Evolutionary conservation across 164 flowering plant species (phyloP).

Genomic region (Pachysandra terminalis): DNA sequence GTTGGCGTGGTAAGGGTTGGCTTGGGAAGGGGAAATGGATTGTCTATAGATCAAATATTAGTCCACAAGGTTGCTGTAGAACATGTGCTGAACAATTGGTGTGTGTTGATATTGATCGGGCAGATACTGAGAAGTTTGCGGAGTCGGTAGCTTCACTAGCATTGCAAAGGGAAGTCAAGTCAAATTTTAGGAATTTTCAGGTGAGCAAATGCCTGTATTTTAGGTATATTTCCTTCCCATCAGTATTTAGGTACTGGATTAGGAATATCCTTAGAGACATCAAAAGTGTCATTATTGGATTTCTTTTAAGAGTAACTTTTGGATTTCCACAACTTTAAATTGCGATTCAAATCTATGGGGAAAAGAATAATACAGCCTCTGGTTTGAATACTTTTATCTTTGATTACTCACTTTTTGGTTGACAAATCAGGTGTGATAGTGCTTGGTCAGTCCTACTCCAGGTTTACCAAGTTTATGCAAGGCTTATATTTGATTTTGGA

Average conservation of each 20-base stretch:
- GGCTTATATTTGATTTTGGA: no score
- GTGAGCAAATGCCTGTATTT: conserved; percentile 36
- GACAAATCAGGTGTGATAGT: not conserved
- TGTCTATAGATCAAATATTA: conserved; percentile 38
- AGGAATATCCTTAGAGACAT: no score
- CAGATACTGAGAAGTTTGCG: conserved; percentile 73
- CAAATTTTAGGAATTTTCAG: conserved; percentile 65
- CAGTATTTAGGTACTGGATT: no score
- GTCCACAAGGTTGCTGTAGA: conserved; percentile 42
- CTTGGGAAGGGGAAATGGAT: conserved; percentile 72
- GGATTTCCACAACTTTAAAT: no score
- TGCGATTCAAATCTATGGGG: no score
- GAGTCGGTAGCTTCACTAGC: conserved; percentile 67
- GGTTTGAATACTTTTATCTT: not conserved
- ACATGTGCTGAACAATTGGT: conserved; percentile 52
- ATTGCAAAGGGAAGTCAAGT: conserved; percentile 60
- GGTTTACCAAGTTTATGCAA: no score
- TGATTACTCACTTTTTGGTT: not conserved
- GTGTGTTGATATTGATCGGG: conserved; percentile 71
- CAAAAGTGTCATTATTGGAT: no score
- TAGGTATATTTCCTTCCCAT: no score
- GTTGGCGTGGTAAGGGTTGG: conserved; percentile 96
- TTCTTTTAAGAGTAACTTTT: no score
- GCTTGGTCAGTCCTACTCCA: no score
- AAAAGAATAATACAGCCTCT: no score